phyloP scores from a whole-genome alignment of 2,329 filamentous ascomycete genomes.

The Ascochyta rabiei region DNA sequence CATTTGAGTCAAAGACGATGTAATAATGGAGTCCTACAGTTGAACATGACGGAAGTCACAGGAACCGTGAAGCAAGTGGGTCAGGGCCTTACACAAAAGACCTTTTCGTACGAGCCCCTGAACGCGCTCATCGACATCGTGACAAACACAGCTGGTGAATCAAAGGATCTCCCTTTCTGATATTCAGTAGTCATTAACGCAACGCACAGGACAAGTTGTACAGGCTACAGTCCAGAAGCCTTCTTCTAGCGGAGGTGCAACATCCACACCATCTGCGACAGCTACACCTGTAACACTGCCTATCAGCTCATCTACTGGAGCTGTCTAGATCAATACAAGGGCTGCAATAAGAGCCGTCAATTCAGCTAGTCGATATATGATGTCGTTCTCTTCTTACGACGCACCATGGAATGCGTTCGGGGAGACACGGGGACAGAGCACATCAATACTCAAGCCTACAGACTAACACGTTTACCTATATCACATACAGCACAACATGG shows the following conservation, averaged over 20 bases:
- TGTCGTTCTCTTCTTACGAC: not conserved
- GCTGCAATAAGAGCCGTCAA: not conserved
- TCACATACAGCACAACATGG: no score
- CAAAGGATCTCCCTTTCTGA: not conserved
- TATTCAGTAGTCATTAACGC: not conserved
- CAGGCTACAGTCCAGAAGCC: constrained; percentile 53
- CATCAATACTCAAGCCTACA: no score
- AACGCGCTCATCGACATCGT: constrained; percentile 62
- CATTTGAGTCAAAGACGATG: not conserved
- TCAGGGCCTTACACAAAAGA: constrained; percentile 56
- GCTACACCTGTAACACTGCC: constrained; percentile 42
- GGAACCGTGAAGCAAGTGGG: constrained; percentile 44
- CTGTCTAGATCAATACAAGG: constrained; percentile 13
- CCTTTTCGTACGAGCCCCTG: constrained; percentile 59
- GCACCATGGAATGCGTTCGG: no score
- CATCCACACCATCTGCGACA: constrained; percentile 28
- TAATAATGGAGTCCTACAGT: constrained; percentile 12
- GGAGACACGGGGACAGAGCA: no score
- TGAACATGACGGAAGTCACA: constrained; percentile 63
- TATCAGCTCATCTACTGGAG: constrained; percentile 31
- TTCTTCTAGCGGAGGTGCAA: constrained; percentile 27
- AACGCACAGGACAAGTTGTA: constrained; percentile 57
- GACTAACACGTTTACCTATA: no score
- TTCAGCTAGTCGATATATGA: not conserved
- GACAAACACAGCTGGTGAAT: constrained; percentile 54